Conservation (phyloP, 1,139 yeast genomes). For the Kurtzmaniella quercitrusa region DNA sequence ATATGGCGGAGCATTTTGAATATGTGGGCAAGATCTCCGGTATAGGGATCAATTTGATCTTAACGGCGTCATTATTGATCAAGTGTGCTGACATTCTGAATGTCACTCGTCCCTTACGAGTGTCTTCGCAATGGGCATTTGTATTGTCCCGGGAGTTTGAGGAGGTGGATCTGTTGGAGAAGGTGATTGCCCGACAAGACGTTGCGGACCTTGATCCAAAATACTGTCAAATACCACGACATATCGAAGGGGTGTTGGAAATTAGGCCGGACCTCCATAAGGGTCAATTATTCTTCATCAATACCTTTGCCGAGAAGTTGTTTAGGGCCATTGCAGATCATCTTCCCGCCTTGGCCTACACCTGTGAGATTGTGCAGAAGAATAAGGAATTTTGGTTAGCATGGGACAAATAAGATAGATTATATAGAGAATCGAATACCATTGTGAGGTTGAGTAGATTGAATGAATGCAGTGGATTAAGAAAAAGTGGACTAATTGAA, state of each 20-base stretch:
- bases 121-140: constrained; percentile 84
- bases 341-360: constrained; percentile 53
- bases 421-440: not conserved
- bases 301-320: constrained; percentile 73
- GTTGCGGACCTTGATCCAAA: constrained; percentile 15
- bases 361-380: constrained; percentile 42
- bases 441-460: not conserved
- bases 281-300: constrained; percentile 84
- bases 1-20: constrained; percentile 85
- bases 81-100: constrained; percentile 95
- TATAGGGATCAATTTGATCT: constrained; percentile 21
- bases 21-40: constrained; percentile 51
- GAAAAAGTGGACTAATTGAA: too few species aligned
- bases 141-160: constrained; percentile 72
- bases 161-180: constrained; percentile 58
- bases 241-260: constrained; percentile 35
- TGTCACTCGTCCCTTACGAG: constrained; percentile 73
- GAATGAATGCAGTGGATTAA: too few species aligned
- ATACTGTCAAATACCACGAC: constrained; percentile 27
- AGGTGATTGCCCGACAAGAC: constrained; percentile 20
- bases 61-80: constrained; percentile 65
- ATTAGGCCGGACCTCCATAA: constrained; percentile 51
- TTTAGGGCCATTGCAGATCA: constrained; percentile 59
- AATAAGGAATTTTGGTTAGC: constrained; percentile 43
- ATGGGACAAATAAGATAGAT: constrained; percentile 3